phyloP scores from a whole-genome alignment of 306 rosid genomes.

The Alnus glutinosa region DNA sequence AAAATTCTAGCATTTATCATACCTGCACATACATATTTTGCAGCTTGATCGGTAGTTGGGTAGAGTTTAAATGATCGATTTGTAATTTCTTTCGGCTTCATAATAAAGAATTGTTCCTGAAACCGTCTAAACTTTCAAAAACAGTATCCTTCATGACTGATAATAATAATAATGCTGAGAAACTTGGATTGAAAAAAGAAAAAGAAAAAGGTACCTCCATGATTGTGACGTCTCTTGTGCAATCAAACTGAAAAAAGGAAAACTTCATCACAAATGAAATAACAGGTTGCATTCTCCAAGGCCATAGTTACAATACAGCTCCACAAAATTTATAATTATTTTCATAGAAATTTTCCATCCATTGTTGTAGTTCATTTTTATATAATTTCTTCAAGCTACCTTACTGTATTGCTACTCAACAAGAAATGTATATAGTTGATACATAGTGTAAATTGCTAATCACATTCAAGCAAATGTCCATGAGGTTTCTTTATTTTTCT shows the following conservation, averaged over 20 bases:
- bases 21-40: conserved; percentile 84
- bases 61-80: conserved; percentile 72
- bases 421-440: background rate
- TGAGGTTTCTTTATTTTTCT: background rate
- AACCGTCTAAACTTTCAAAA: conserved; percentile 19
- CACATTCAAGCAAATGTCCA: background rate
- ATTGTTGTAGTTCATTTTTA: conserved; percentile 11
- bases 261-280: conserved; percentile 30
- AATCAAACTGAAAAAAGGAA: conserved; percentile 75
- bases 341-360: conserved; percentile 8
- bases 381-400: conserved; percentile 2
- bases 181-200: background rate
- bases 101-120: conserved; percentile 84
- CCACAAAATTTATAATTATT: conserved; percentile 17
- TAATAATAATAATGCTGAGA: background rate
- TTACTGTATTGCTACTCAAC: background rate
- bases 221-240: conserved; percentile 79
- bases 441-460: background rate
- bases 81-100: conserved; percentile 76
- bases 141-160: conserved; percentile 7
- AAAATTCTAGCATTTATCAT: conserved; percentile 31
- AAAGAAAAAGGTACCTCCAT: conserved; percentile 68
- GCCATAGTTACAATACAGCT: conserved; percentile 6
- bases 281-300: conserved; percentile 4
- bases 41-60: conserved; percentile 82